Evolutionary conservation across 2,329 filamentous ascomycete genomes (phyloP), one percentile per base, ranked within the genome.

Genomic region (Phialophora macrospora): DNA sequence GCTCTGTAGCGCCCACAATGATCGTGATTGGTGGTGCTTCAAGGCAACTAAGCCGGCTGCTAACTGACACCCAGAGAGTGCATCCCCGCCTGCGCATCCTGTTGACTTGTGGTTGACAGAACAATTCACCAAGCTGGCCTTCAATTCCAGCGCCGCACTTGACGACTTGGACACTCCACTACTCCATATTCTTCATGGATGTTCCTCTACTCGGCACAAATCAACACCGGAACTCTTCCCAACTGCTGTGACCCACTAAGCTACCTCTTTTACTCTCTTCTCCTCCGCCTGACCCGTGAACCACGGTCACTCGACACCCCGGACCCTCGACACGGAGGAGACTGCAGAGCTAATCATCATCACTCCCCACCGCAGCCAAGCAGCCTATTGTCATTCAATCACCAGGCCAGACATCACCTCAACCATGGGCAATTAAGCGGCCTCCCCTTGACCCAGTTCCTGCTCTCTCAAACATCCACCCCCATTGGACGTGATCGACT

Each of bases 151-250:
- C 60, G 52, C 9, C 55, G 8, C 55, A 55, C 60, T 62, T 38
- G 52, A 56, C 60, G 17, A 48, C 49, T 46, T 46, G 38, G 38
- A 41, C 30, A 57, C 51, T 55, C 51, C 48, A 60, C 20, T 51
- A 51, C 48, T 26, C n/a, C 44, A 26, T 56, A 26, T 34, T 62
- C 26, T 55, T 62, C 64, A 66, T 66, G 64, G 64, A 66, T 34
- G 55, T 34, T 46, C 60, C 51, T 52, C 55, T 60, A 28, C 46
- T 57, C 44, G 55, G 55, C 34, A 46, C 20, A 46, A 60, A 59
- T 55, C 64, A 66, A 48, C 34, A 52, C 46, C 24, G 44, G 32
- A 55, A n/a, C 30, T 58, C 22, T 48, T 44, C 20, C 44, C 38
- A 41, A 38, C n/a, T 14, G 17, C 48, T 52, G 48, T 60, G 48